Conservation (phyloP, 345 rosid species). For the Citrus sinensis region DVS_A1.0 CM039163.1:42219001-42219500, state of each 20-base stretch:
- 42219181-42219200: slow-evolving; percentile 86
- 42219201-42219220: slow-evolving; percentile 87
- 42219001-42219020: not conserved
- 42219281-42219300: slow-evolving; percentile 53
- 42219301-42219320: slow-evolving; percentile 41
- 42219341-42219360: slow-evolving; percentile 80
- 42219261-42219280: slow-evolving; percentile 73
- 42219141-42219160: slow-evolving; percentile 60
- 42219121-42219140: slow-evolving; percentile 16
- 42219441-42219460: not conserved
- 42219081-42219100: not conserved
- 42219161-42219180: slow-evolving; percentile 66
- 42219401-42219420: not conserved
- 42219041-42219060: not conserved
- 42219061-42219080: not conserved
- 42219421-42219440: not conserved
- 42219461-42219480: not conserved
- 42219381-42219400: not conserved
- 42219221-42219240: slow-evolving; percentile 72
- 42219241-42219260: slow-evolving; percentile 76
- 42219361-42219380: not conserved
- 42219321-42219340: slow-evolving; percentile 73
- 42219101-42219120: not conserved
- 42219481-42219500: not conserved
- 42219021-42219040: not conserved